Conservation (phyloP, 225 moss, liverwort and hornwort species). For the Bryoerythrophyllum caledonicum region DNA sequence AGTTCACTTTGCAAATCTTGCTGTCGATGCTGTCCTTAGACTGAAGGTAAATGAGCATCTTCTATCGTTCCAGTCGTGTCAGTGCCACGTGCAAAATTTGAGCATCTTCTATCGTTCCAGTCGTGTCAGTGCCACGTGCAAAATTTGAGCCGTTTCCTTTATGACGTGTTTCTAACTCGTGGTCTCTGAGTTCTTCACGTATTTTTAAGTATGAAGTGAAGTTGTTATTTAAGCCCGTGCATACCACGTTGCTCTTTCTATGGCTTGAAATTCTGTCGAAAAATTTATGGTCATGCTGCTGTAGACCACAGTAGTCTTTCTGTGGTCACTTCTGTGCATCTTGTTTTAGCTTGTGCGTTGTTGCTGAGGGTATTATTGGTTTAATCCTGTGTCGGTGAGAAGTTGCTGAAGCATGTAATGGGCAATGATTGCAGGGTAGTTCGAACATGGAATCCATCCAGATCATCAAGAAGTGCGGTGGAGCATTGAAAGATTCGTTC, state of each 20-base stretch:
- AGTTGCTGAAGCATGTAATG: constrained; percentile 22
- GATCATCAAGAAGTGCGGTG: constrained; percentile 96
- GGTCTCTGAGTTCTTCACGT: background rate
- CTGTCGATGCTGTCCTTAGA: constrained; percentile 89
- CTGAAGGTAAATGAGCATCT: constrained; percentile 55
- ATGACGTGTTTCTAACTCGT: background rate
- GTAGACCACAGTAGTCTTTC: background rate
- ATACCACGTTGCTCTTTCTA: background rate
- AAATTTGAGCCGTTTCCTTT: background rate
- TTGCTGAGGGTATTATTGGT: background rate
- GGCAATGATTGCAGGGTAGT: constrained; percentile 63
- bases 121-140: background rate
- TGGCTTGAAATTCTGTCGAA: background rate
- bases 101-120: background rate
- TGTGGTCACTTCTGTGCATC: background rate
- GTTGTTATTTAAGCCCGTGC: background rate
- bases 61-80: background rate
- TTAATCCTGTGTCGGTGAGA: background rate
- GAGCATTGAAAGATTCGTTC: constrained; percentile 87
- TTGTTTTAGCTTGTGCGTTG: background rate
- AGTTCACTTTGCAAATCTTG: constrained; percentile 90
- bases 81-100: background rate
- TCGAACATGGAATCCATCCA: constrained; percentile 88
- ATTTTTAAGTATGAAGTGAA: background rate
- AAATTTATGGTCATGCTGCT: background rate